Evolutionary conservation across 2,329 filamentous ascomycete species (phyloP).

Genomic region (Trichophyton verrucosum): DNA sequence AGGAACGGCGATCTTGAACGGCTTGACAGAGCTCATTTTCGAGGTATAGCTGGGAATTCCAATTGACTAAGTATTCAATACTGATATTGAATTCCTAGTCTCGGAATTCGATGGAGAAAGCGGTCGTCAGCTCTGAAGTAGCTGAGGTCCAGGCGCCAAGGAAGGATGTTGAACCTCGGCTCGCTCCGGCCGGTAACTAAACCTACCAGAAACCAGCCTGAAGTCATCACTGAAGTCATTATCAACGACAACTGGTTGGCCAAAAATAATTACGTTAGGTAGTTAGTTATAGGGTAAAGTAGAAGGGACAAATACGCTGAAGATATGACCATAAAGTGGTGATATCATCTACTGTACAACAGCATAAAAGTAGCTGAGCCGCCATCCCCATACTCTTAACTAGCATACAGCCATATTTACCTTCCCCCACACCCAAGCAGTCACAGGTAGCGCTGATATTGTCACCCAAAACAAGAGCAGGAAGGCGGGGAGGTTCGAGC

Average conservation of each 20-base stretch:
- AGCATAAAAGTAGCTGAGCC: not conserved
- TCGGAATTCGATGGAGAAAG: not conserved
- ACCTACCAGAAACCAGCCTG: not conserved
- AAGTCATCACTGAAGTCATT: no score
- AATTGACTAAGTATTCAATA: no score
- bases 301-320: not conserved
- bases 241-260: no score
- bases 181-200: not conserved
- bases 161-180: not conserved
- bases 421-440: not conserved
- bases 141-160: not conserved
- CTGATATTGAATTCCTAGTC: no score
- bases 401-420: not conserved
- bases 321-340: not conserved
- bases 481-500: not conserved
- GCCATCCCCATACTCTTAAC: not conserved
- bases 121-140: not conserved
- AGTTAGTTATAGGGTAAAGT: not conserved
- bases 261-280: no score
- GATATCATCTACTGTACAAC: no score
- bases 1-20: conserved; percentile 41
- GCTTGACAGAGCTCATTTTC: conserved; percentile 10
- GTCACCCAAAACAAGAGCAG: not conserved
- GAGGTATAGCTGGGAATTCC: no score
- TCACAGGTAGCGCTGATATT: not conserved